Conservation (phyloP, 2,329 filamentous ascomycete species). For the Diaporthe amygdali region DNA sequence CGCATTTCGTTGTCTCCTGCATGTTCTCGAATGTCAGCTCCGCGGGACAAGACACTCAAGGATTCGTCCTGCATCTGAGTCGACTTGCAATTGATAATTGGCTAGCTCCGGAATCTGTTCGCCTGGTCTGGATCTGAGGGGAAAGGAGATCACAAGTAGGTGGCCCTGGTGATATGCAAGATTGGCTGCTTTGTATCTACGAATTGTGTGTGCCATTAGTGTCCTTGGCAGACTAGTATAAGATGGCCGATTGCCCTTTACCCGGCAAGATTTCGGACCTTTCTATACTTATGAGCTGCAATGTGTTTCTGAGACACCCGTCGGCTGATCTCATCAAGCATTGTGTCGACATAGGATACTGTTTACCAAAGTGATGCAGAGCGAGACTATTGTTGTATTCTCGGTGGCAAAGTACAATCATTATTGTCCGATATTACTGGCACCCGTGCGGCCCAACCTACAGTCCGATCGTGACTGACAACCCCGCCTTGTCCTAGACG, state of each 20-base stretch:
- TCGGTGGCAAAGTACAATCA: background rate
- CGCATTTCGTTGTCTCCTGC: background rate
- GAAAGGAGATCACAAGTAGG: background rate
- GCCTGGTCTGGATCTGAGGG: background rate
- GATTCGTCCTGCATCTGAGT: background rate
- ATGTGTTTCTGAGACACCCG: background rate
- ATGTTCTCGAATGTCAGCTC: background rate
- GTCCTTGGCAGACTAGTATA: background rate
- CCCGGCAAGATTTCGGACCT: background rate
- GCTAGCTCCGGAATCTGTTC: background rate
- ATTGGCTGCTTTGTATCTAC: background rate
- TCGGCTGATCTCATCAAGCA: background rate
- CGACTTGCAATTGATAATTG: background rate
- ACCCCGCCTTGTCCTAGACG: background rate
- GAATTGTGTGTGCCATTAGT: background rate
- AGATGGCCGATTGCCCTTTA: background rate
- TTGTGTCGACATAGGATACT: background rate
- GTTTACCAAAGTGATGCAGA: background rate
- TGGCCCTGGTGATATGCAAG: background rate
- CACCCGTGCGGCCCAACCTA: background rate
- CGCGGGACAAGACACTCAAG: background rate
- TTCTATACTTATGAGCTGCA: background rate
- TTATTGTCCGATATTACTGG: background rate
- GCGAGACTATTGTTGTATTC: background rate
- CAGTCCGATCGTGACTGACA: background rate